Conservation (phyloP, 331 rosid species). For the Spiraea crenata region DNA sequence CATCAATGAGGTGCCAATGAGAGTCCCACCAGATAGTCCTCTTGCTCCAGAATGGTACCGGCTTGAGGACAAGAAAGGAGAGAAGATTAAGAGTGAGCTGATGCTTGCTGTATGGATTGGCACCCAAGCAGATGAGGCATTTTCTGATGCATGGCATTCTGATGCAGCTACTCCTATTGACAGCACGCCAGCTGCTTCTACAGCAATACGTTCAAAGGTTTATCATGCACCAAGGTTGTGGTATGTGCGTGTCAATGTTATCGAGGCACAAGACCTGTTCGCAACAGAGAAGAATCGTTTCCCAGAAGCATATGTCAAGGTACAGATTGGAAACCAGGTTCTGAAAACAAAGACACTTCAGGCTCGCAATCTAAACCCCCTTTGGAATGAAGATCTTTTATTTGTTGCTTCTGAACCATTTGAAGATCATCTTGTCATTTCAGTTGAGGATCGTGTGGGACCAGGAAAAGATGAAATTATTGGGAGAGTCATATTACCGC, state of each 20-base stretch:
- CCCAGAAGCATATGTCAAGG: slow-evolving; percentile 39
- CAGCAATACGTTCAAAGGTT: slow-evolving; percentile 49
- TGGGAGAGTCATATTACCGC: slow-evolving; percentile 28
- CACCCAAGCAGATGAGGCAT: slow-evolving; percentile 37
- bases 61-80: slow-evolving; percentile 43
- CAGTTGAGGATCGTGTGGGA: slow-evolving; percentile 37
- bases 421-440: slow-evolving; percentile 33
- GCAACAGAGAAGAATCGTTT: slow-evolving; percentile 47
- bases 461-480: slow-evolving; percentile 37
- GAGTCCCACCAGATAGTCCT: slow-evolving; percentile 67
- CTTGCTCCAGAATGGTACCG: slow-evolving; percentile 75
- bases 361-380: slow-evolving; percentile 29
- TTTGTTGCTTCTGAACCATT: slow-evolving; percentile 36
- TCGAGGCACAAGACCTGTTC: slow-evolving; percentile 61
- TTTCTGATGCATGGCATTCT: slow-evolving; percentile 68
- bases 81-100: slow-evolving; percentile 51
- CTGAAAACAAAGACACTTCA: slow-evolving; percentile 36
- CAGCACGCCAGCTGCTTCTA: slow-evolving; percentile 26
- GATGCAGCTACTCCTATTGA: slow-evolving; percentile 50
- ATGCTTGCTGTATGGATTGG: slow-evolving; percentile 38
- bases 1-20: slow-evolving; percentile 45
- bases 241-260: slow-evolving; percentile 56
- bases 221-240: slow-evolving; percentile 59
- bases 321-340: slow-evolving; percentile 36
- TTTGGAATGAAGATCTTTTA: slow-evolving; percentile 31